These are phyloP conservation scores for Sechiopsis laciniata DNA, from an alignment of 306 rosid genomes.

Conservation along the genomic window DNA sequence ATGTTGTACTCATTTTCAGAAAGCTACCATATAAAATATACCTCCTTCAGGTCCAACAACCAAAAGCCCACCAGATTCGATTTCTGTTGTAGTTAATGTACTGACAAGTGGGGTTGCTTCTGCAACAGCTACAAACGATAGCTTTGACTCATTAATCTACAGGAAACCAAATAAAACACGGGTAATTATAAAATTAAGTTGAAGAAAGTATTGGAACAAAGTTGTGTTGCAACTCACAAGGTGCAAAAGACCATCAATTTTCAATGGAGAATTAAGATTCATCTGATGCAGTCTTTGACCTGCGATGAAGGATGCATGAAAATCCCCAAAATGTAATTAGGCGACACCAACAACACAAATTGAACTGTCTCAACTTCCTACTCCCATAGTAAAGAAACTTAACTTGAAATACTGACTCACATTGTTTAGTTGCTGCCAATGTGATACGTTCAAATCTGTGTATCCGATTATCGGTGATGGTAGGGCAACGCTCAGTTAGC, in stretches of 20 bases:
- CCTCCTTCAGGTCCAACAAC: conserved; percentile 95
- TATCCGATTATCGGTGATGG: conserved; percentile 62
- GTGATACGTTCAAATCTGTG: conserved; percentile 78
- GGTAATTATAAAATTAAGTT: neutral
- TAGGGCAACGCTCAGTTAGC: conserved; percentile 75
- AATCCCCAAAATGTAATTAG: conserved; percentile 16
- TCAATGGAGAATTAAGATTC: conserved; percentile 57
- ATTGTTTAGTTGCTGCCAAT: conserved; percentile 89
- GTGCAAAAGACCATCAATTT: conserved; percentile 42
- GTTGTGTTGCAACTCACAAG: conserved; percentile 49
- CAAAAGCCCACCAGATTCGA: conserved; percentile 54
- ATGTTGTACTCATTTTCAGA: neutral
- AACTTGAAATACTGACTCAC: conserved; percentile 33
- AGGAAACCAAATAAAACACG: conserved; percentile 25
- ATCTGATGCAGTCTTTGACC: conserved; percentile 88
- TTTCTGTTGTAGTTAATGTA: conserved; percentile 42
- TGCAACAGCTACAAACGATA: conserved; percentile 71
- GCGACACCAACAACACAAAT: neutral
- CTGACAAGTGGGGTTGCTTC: conserved; percentile 61
- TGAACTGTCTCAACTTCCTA: neutral
- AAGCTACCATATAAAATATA: conserved; percentile 22
- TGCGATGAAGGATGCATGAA: conserved; percentile 27
- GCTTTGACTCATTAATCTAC: conserved; percentile 60
- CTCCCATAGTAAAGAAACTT: neutral
- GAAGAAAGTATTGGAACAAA: neutral